A percentile compares a stretch with the other conserved stretches of the same genome.
These are phyloP conservation scores for Hortaea werneckii DNA, from an alignment of 2,329 filamentous ascomycete genomes.

Conservation along the genomic window DNA sequence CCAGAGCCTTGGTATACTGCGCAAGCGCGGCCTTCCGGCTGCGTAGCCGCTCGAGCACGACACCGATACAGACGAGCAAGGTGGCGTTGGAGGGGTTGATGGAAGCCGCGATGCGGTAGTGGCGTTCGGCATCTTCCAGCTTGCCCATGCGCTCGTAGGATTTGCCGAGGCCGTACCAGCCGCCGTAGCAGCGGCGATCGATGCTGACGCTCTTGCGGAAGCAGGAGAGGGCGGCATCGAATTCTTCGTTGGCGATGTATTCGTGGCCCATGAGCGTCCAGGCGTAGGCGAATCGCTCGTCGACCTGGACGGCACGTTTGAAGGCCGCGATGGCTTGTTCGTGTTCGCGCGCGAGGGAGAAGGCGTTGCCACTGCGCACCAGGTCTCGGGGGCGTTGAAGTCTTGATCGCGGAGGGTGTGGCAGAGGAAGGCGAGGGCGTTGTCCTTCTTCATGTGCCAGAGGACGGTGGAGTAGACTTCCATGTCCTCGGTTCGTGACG, in stretches of 20 bases:
- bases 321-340: conserved; percentile 93
- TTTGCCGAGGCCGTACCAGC: conserved; percentile 83
- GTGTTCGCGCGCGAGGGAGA: conserved; percentile 83
- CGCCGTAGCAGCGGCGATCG: conserved; percentile 87
- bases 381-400: conserved; percentile 84
- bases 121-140: conserved; percentile 71
- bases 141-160: conserved; percentile 46
- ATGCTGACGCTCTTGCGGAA: conserved; percentile 80
- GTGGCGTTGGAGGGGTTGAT: conserved; percentile 95
- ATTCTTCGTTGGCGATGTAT: conserved; percentile 91
- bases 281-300: conserved; percentile 86
- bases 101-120: conserved; percentile 75
- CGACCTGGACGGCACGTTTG: conserved; percentile 81
- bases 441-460: conserved; percentile 93
- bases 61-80: conserved; percentile 82
- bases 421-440: conserved; percentile 81
- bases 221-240: conserved; percentile 80
- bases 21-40: conserved; percentile 67
- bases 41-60: conserved; percentile 76
- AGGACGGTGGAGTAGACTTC: conserved; percentile 97
- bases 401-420: conserved; percentile 81
- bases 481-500: conserved; percentile 84
- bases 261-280: conserved; percentile 95
- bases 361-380: conserved; percentile 95
- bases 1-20: conserved; percentile 73